phyloP scores from a whole-genome alignment of 2,329 filamentous ascomycete genomes.

The Neonectria punicea region DNA sequence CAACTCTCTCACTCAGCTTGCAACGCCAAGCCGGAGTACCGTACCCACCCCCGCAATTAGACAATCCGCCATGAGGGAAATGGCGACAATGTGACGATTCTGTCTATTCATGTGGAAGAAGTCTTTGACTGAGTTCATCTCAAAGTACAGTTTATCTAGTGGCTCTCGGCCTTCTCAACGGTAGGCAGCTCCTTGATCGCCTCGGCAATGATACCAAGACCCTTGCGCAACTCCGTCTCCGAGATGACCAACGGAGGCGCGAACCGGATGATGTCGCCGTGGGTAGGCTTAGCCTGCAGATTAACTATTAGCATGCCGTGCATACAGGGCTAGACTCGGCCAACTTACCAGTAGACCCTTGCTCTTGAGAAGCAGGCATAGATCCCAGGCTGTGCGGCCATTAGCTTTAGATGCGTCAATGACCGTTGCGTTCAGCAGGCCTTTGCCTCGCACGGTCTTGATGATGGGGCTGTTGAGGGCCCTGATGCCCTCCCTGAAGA shows the following conservation, averaged over 20 bases:
- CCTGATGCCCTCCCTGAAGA: slow-evolving; percentile 82
- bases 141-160: slow-evolving; percentile 41
- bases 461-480: slow-evolving; percentile 84
- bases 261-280: slow-evolving; percentile 97
- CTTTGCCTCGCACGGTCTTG: slow-evolving; percentile 86
- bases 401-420: slow-evolving; percentile 90
- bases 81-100: too few relatives aligned
- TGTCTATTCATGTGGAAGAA: too few relatives aligned
- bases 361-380: slow-evolving; percentile 94
- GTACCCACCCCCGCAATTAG: too few relatives aligned
- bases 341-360: slow-evolving; percentile 88
- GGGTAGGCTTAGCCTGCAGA: slow-evolving; percentile 95
- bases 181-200: slow-evolving; percentile 80
- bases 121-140: too few relatives aligned
- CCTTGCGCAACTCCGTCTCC: slow-evolving; percentile 82
- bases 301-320: background rate
- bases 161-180: slow-evolving; percentile 49
- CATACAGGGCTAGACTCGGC: background rate
- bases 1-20: too few relatives aligned
- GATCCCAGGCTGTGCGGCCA: slow-evolving; percentile 92
- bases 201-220: slow-evolving; percentile 82
- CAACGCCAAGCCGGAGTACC: too few relatives aligned
- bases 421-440: slow-evolving; percentile 92
- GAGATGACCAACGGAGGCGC: slow-evolving; percentile 96
- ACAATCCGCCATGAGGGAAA: too few relatives aligned